These are phyloP conservation scores for Pezicula carpinea DNA, from an alignment of 2,329 filamentous ascomycete species.

Conservation along the genomic window DNA sequence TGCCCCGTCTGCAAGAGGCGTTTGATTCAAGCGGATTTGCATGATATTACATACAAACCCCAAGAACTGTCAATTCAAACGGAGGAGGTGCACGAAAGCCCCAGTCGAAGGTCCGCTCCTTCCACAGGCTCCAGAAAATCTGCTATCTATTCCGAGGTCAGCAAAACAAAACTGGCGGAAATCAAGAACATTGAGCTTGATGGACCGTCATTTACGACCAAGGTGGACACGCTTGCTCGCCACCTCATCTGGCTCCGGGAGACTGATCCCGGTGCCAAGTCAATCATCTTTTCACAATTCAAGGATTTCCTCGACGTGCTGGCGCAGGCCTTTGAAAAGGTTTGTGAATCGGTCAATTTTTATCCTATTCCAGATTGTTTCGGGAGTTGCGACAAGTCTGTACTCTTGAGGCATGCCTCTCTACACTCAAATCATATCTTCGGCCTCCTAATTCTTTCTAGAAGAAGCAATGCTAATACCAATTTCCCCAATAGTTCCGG, in stretches of 20 bases:
- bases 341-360: too few relatives aligned
- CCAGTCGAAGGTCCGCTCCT: conserved; percentile 19
- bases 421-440: too few relatives aligned
- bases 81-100: conserved; percentile 37
- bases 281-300: conserved; percentile 92
- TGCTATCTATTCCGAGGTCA: conserved; percentile 74
- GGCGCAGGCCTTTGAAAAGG: conserved; percentile 60
- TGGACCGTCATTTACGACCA: conserved; percentile 75
- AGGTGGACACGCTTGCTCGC: conserved; percentile 77
- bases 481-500: too few relatives aligned
- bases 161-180: conserved; percentile 63
- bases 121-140: conserved; percentile 26
- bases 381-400: too few relatives aligned
- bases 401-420: too few relatives aligned
- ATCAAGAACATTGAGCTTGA: conserved; percentile 79
- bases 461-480: too few relatives aligned
- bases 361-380: too few relatives aligned
- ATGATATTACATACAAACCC: conserved; percentile 81
- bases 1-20: conserved; percentile 81
- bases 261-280: conserved; percentile 81
- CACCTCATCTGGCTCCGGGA: conserved; percentile 83
- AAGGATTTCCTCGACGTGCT: conserved; percentile 75
- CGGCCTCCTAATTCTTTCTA: too few relatives aligned
- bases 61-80: conserved; percentile 65
- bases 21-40: conserved; percentile 63